Evolutionary conservation across 2,329 filamentous ascomycete genomes (phyloP), one percentile per base, ranked within the genome.

Genomic region (Alternaria infectoria): DNA sequence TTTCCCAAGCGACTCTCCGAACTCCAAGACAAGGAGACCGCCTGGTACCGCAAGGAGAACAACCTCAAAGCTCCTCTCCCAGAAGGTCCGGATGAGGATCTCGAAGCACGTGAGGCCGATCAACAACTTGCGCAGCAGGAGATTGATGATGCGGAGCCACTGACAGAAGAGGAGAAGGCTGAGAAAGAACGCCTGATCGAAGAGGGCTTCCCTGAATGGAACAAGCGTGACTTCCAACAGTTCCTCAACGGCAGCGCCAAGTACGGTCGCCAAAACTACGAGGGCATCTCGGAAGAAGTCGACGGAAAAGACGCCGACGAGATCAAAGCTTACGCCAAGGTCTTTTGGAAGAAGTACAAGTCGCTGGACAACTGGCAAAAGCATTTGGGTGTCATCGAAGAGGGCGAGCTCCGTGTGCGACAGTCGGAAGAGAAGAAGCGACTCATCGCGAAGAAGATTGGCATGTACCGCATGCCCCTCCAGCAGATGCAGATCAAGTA

Each of bases 401-500:
- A 95, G 65, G 96, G 96, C 49, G 96, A 99, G 79, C 93, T 97
- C 77, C 92, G 93, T 67, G 89, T 92, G 60, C 90, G 91, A 58
- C 95, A 95, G 80, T 92, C 95, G 62, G 92, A 96, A 69, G 92
- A 97, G 77, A 95, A 98, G 80, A 91, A 93, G 66, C 95, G 96
- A 81, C 91, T 98, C 84, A 87, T 99, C 59, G 89, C 91, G 67
- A 96, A 94, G 87, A 99, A 99, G 87, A 92, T 99, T 87, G 88
- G 90, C 73, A 93, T 96, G 85, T 98, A 97, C 79, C 91, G 96
- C n/a, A 95, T 98, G 54, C 96, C 96, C 23, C 86, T 99, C 15
- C 96, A 99, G 80, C 96, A 99, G 81, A 89, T 99, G 75, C 97
- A 97, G 85, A 93, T 99, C 84, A 98, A 97, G 83, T 99, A 99